These are phyloP conservation scores for Fonsecaea erecta DNA, from an alignment of 2,329 filamentous ascomycete genomes.

Conservation along the genomic window DNA sequence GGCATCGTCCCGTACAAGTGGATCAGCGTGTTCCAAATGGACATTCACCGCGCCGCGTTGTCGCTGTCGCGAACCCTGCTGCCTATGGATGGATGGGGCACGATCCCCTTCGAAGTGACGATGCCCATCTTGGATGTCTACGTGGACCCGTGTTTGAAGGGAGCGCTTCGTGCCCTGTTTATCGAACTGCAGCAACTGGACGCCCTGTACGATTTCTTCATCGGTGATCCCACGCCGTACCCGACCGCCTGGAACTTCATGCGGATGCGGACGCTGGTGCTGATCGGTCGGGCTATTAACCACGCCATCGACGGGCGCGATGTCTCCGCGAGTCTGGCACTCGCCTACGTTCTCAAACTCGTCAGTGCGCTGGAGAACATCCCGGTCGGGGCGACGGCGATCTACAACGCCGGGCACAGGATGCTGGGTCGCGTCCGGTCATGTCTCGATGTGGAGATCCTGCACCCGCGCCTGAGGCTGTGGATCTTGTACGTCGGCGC, in stretches of 20 bases:
- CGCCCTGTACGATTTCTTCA: constrained; percentile 8
- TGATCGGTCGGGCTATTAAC: constrained; percentile 8
- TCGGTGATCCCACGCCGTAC: background rate
- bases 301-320: constrained; percentile 1
- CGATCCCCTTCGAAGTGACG: constrained; percentile 3
- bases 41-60: constrained; percentile 11
- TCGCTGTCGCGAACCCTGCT: constrained; percentile 1
- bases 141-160: constrained; percentile 1
- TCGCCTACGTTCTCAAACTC: constrained; percentile 12
- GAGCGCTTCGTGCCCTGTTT: background rate
- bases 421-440: constrained; percentile 3
- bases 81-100: constrained; percentile 4
- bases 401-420: constrained; percentile 7
- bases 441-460: background rate
- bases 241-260: background rate
- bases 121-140: constrained; percentile 11
- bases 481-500: constrained; percentile 9
- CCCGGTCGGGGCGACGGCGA: background rate
- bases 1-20: constrained; percentile 5
- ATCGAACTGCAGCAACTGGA: constrained; percentile 9
- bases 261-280: constrained; percentile 11
- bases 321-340: constrained; percentile 4
- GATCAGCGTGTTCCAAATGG: constrained; percentile 13
- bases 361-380: constrained; percentile 10
- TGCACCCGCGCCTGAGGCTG: constrained; percentile 4